Conservation (phyloP, 2,329 filamentous ascomycete species). For the Albifimbria verrucaria region DNA sequence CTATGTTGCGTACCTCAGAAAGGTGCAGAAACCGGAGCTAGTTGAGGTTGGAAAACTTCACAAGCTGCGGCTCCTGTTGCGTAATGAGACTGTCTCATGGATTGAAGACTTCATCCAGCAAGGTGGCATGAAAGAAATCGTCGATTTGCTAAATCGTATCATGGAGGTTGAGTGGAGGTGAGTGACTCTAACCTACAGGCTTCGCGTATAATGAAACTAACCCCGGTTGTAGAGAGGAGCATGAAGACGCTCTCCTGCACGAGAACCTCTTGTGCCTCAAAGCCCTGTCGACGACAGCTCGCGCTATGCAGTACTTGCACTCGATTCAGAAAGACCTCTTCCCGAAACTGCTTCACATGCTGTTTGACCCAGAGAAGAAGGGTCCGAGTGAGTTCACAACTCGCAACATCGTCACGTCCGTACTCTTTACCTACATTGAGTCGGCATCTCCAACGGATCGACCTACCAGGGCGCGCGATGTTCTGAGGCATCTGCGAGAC, state of each 20-base stretch:
- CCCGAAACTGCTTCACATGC: slow-evolving; percentile 78
- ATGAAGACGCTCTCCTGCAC: slow-evolving; percentile 89
- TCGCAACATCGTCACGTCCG: slow-evolving; percentile 81
- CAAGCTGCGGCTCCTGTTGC: slow-evolving; percentile 82
- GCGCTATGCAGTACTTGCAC: slow-evolving; percentile 77
- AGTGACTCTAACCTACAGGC: slow-evolving; percentile 21
- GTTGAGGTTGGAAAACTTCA: slow-evolving; percentile 95
- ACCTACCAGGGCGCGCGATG: slow-evolving; percentile 65
- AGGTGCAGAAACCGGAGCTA: slow-evolving; percentile 74
- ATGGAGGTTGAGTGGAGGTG: slow-evolving; percentile 96
- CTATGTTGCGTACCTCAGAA: slow-evolving; percentile 81
- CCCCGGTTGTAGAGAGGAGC: slow-evolving; percentile 67
- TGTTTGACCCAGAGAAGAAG: slow-evolving; percentile 98
- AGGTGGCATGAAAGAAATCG: slow-evolving; percentile 89
- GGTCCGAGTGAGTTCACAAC: slow-evolving; percentile 96
- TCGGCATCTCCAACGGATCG: slow-evolving; percentile 59
- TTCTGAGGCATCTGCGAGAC: slow-evolving; percentile 78
- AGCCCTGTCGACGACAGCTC: slow-evolving; percentile 85
- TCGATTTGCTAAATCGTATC: slow-evolving; percentile 82
- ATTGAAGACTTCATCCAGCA: slow-evolving; percentile 87
- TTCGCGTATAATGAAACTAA: slow-evolving; percentile 12
- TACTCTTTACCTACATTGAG: slow-evolving; percentile 86
- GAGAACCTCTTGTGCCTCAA: slow-evolving; percentile 92
- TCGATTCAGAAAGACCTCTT: slow-evolving; percentile 79
- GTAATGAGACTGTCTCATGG: slow-evolving; percentile 95